Percentiles rank a stretch among this genome's conserved stretches.
Evolutionary conservation across 2,329 filamentous ascomycete genomes (phyloP).

Genomic region (Mariannaea elegans): DNA sequence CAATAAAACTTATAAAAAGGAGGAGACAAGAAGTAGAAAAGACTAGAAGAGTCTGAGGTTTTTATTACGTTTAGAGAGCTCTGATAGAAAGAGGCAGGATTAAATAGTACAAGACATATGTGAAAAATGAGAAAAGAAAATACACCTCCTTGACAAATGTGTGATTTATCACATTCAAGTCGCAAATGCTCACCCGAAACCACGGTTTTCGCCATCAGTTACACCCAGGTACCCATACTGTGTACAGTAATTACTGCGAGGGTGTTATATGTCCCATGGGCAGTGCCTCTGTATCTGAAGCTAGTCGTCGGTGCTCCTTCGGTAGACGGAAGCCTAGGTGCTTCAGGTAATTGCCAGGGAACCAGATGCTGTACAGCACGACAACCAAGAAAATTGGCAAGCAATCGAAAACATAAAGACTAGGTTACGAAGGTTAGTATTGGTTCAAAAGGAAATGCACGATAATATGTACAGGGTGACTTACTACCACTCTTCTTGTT

Average conservation of each 20-base stretch:
- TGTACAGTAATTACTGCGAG: background rate
- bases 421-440: background rate
- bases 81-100: too few species aligned
- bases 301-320: slow-evolving; percentile 6
- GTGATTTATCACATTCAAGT: too few species aligned
- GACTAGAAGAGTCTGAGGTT: too few species aligned
- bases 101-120: too few species aligned
- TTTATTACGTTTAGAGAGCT: too few species aligned
- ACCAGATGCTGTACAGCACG: slow-evolving; percentile 31
- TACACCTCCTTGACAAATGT: too few species aligned
- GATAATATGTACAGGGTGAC: background rate
- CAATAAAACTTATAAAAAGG: too few species aligned
- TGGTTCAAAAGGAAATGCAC: rapidly evolving
- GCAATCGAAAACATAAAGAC: slow-evolving; percentile 30
- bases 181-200: too few species aligned
- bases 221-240: too few species aligned
- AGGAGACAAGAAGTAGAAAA: too few species aligned
- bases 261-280: background rate
- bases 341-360: slow-evolving; percentile 27
- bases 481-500: slow-evolving; percentile 35
- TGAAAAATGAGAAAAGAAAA: too few species aligned
- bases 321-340: slow-evolving; percentile 29
- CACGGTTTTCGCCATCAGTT: too few species aligned
- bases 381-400: slow-evolving; percentile 29
- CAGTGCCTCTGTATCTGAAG: background rate